phyloP scores from a whole-genome alignment of 805 yeast genomes.

The Geotrichum ghanense region DNA sequence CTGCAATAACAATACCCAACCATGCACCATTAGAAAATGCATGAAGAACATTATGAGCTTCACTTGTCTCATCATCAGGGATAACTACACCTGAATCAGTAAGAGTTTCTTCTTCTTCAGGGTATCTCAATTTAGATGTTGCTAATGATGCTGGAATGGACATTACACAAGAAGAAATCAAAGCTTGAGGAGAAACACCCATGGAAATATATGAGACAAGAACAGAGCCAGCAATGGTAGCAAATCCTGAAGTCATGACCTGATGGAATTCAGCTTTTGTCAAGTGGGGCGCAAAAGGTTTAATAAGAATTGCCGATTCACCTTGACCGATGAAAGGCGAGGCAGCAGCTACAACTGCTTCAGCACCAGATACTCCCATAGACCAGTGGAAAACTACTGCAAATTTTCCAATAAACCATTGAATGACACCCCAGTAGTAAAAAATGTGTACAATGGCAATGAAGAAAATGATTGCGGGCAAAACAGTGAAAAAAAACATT shows the following conservation, averaged over 20 bases:
- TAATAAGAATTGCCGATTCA: conserved; percentile 50
- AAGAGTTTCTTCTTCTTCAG: conserved; percentile 45
- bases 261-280: conserved; percentile 54
- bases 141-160: conserved; percentile 56
- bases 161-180: conserved; percentile 59
- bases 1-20: conserved; percentile 46
- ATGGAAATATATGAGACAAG: conserved; percentile 51
- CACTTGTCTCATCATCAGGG: conserved; percentile 33
- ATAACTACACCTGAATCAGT: conserved; percentile 38
- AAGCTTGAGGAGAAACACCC: conserved; percentile 51
- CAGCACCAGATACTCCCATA: conserved; percentile 49
- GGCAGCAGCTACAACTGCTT: conserved; percentile 54
- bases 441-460: conserved; percentile 51
- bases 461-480: conserved; percentile 52
- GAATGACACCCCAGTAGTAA: conserved; percentile 48
- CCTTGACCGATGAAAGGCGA: conserved; percentile 59
- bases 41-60: conserved; percentile 41
- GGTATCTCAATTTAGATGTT: conserved; percentile 45
- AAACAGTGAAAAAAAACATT: conserved; percentile 44
- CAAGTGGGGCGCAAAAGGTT: conserved; percentile 46
- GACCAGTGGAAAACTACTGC: conserved; percentile 50
- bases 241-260: conserved; percentile 50
- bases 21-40: conserved; percentile 49
- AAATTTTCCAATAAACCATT: conserved; percentile 48
- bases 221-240: conserved; percentile 55